These are phyloP conservation scores for Lichtheimia corymbifera DNA, from an alignment of 371 early-diverging fungal genomes.

Conservation along the genomic window DNA sequence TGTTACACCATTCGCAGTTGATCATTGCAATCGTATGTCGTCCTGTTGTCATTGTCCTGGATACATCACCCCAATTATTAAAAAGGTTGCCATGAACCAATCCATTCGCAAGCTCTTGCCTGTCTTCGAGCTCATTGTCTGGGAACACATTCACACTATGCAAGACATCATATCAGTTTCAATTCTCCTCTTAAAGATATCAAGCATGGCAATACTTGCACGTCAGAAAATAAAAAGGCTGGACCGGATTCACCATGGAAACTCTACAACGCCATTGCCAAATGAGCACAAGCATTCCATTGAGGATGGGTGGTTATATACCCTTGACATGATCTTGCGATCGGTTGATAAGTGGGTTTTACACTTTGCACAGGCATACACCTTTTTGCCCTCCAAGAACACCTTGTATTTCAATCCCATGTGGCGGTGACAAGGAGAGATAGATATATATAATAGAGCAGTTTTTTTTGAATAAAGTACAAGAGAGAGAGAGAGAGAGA, in stretches of 20 bases:
- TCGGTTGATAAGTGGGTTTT: conserved; percentile 73
- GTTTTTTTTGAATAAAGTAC: too few species aligned
- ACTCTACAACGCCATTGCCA: conserved; percentile 27
- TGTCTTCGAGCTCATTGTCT: too few species aligned
- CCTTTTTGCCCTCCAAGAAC: conserved; percentile 52
- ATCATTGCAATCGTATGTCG: conserved; percentile 68
- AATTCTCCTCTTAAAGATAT: too few species aligned
- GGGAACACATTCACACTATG: too few species aligned
- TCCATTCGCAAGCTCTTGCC: conserved; percentile 50
- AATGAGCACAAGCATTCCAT: background rate
- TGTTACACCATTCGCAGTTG: conserved; percentile 58
- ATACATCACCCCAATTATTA: conserved; percentile 52
- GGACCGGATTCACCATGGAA: conserved; percentile 69
- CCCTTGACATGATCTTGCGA: conserved; percentile 69
- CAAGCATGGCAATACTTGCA: too few species aligned
- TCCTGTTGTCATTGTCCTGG: conserved; percentile 73
- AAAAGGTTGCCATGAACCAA: background rate
- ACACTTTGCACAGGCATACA: conserved; percentile 70
- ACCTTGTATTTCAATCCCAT: conserved; percentile 66
- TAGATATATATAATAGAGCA: too few species aligned
- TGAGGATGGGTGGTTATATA: conserved; percentile 13
- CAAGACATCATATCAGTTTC: background rate
- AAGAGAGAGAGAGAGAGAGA: too few species aligned
- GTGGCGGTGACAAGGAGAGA: too few species aligned
- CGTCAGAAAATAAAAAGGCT: conserved; percentile 65